Percentiles rank a stretch among this genome's conserved stretches.
phyloP scores from a whole-genome alignment of 805 yeast genomes.

The Wickerhamiella lipophila region DNA sequence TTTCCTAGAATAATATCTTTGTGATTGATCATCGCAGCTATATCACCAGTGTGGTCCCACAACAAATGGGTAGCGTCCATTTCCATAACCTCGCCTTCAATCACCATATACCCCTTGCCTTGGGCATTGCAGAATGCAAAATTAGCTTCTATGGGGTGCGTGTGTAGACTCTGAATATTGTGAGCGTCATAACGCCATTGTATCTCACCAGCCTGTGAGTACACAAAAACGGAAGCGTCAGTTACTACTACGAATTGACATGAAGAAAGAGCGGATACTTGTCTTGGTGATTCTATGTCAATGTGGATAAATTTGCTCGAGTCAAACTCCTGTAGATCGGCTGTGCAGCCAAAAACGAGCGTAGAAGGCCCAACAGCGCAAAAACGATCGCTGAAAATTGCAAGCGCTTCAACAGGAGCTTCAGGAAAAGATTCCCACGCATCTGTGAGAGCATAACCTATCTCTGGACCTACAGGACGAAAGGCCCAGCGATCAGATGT shows the following conservation, averaged over 20 bases:
- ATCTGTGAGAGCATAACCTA: slow-evolving; percentile 15
- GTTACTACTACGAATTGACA: slow-evolving; percentile 2
- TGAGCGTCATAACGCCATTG: slow-evolving; percentile 5
- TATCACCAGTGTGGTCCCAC: slow-evolving; percentile 1
- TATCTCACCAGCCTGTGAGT: slow-evolving; percentile 5
- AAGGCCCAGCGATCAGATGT: slow-evolving; percentile 22
- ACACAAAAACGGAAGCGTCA: background rate
- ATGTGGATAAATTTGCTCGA: background rate
- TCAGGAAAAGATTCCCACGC: slow-evolving; percentile 11
- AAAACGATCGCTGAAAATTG: slow-evolving; percentile 5
- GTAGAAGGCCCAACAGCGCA: slow-evolving; percentile 16
- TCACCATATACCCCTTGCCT: slow-evolving; percentile 3
- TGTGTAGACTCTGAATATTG: background rate
- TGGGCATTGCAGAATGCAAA: slow-evolving; percentile 5
- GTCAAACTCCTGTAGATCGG: slow-evolving; percentile 4
- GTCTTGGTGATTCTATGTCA: background rate
- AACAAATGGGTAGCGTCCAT: slow-evolving; percentile 5
- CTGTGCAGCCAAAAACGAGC: slow-evolving; percentile 14
- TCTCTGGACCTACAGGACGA: slow-evolving; percentile 17
- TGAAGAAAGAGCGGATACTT: slow-evolving; percentile 2
- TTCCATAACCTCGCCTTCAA: background rate
- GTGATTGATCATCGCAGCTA: background rate
- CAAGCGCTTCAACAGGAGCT: slow-evolving; percentile 7
- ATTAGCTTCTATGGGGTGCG: slow-evolving; percentile 3
- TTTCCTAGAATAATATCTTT: background rate